phyloP scores from a whole-genome alignment of 768 basidiomycete genomes.

The Suillus ampliporus region DNA sequence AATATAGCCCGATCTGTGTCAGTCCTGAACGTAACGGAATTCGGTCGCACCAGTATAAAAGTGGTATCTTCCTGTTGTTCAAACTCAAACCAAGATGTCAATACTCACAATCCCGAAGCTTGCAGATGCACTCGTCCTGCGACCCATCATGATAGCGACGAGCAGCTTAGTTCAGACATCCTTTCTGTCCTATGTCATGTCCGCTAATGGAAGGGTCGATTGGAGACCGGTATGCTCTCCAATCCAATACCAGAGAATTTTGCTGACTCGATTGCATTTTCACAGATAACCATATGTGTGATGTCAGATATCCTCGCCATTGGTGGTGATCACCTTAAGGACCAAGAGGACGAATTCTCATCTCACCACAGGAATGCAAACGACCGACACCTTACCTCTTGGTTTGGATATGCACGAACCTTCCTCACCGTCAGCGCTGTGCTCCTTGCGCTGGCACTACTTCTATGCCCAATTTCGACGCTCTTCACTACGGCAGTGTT shows the following conservation, averaged over 20 bases:
- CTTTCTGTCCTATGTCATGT: not conserved
- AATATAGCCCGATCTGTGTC: not conserved
- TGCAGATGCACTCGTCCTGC: not conserved
- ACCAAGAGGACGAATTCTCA: not conserved
- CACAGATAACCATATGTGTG: not conserved
- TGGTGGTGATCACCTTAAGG: not conserved
- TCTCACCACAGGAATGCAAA: not conserved
- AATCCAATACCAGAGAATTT: not conserved
- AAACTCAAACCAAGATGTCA: not conserved
- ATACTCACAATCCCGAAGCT: not conserved
- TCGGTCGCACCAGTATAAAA: not conserved
- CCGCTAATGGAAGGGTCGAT: not conserved
- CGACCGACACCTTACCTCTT: not conserved
- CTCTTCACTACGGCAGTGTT: not conserved
- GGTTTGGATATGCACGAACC: not conserved
- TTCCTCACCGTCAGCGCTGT: not conserved
- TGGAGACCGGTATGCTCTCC: not conserved
- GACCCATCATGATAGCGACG: not conserved
- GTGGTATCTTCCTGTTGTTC: not conserved
- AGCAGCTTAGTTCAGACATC: not conserved
- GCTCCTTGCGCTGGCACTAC: not conserved
- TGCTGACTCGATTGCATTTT: not conserved
- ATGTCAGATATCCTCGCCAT: not conserved
- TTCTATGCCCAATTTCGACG: not conserved
- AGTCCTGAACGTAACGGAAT: not conserved